phyloP scores from a whole-genome alignment of 2,329 filamentous ascomycete species.

The Tolypocladium inflatum region DNA sequence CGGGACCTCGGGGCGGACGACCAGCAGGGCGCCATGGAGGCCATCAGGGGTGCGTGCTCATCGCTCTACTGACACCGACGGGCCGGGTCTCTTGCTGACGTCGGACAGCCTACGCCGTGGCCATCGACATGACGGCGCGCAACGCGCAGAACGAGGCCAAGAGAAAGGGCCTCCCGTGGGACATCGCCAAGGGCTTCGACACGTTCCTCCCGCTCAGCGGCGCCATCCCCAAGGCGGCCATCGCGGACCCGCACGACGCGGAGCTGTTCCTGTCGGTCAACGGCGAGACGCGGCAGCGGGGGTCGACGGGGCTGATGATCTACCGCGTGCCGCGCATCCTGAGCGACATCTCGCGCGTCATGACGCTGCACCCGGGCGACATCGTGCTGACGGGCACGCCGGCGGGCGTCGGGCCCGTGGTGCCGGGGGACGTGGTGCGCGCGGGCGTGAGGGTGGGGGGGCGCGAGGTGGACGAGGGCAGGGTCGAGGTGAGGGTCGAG shows the following conservation, averaged over 20 bases:
- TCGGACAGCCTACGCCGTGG: constrained; percentile 65
- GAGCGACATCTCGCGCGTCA: constrained; percentile 87
- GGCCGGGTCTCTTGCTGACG: not conserved
- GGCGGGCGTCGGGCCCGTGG: constrained; percentile 84
- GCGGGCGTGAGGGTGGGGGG: constrained; percentile 73
- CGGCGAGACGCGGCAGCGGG: constrained; percentile 65
- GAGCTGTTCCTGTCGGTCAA: constrained; percentile 84
- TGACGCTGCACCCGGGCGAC: constrained; percentile 87
- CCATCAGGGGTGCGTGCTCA: constrained; percentile 58
- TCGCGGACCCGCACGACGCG: constrained; percentile 80
- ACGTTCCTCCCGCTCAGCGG: constrained; percentile 87
- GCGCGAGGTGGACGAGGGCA: constrained; percentile 75
- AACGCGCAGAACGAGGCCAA: constrained; percentile 96
- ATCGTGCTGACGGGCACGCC: constrained; percentile 95
- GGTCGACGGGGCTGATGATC: constrained; percentile 90
- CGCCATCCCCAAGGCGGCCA: constrained; percentile 68
- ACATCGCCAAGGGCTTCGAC: constrained; percentile 94
- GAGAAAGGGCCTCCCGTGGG: constrained; percentile 89
- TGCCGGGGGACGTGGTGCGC: constrained; percentile 77
- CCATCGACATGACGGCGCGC: constrained; percentile 95
- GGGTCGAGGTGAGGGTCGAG: constrained; percentile 73
- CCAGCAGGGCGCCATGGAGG: constrained; percentile 64
- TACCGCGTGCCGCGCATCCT: constrained; percentile 82
- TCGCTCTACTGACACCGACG: too few species aligned
- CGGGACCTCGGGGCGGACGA: constrained; percentile 69